Percentiles rank a stretch among this genome's conserved stretches.
These are phyloP conservation scores for Cucurbitaria berberidis DNA, from an alignment of 2,329 filamentous ascomycete genomes.

Conservation along the genomic window DNA sequence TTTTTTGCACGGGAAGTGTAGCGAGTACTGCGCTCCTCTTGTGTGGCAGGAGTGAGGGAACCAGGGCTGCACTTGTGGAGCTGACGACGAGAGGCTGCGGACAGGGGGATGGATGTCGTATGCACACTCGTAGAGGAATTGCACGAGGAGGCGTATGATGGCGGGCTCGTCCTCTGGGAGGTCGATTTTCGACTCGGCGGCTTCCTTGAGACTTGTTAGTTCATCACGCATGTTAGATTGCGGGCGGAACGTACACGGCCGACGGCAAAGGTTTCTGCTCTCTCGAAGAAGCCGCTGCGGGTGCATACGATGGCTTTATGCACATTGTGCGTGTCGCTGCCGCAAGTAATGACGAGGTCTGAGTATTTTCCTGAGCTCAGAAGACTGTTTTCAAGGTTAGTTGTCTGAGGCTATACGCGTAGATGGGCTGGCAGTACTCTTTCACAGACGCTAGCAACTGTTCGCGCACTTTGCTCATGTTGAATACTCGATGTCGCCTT, in stretches of 20 bases:
- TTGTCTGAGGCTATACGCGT: neutral
- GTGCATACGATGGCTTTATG: slow-evolving; percentile 17
- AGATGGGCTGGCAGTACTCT: neutral
- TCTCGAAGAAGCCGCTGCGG: slow-evolving; percentile 6
- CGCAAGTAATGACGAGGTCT: slow-evolving; percentile 24
- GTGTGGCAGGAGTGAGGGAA: neutral
- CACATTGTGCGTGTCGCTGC: slow-evolving; percentile 13
- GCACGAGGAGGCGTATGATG: slow-evolving; percentile 12
- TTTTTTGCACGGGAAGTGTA: no score
- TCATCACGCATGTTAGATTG: neutral
- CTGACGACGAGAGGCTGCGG: neutral
- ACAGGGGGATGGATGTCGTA: slow-evolving; percentile 1
- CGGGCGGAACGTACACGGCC: neutral
- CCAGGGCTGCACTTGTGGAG: neutral
- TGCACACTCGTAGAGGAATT: slow-evolving; percentile 27
- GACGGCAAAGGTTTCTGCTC: slow-evolving; percentile 3
- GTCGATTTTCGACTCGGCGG: slow-evolving; percentile 10
- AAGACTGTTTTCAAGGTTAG: neutral
- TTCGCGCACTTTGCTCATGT: no score
- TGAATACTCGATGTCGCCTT: no score
- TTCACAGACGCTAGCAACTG: neutral
- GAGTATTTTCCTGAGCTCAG: slow-evolving; percentile 17
- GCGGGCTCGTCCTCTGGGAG: slow-evolving; percentile 19
- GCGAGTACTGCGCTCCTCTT: neutral
- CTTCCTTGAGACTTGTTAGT: slow-evolving; percentile 7